Percentiles rank a stretch among this genome's conserved stretches.
Evolutionary conservation across 148 eudicot species (phyloP).

Genomic region (Rhododendron molle): DNA sequence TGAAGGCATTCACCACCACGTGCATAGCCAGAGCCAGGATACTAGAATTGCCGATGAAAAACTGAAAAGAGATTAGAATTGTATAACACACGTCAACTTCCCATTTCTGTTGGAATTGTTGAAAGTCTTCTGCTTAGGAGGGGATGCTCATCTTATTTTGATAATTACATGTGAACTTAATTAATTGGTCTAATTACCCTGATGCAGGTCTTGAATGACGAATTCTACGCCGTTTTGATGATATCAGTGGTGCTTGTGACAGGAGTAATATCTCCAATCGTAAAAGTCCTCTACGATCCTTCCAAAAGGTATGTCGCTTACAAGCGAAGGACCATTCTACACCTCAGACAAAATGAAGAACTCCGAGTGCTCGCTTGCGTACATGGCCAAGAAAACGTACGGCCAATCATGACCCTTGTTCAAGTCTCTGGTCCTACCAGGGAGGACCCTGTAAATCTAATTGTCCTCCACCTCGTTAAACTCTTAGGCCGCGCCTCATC

Average conservation of each 20-base stretch:
- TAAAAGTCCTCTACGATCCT: constrained; percentile 54
- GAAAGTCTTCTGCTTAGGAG: not conserved
- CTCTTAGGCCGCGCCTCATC: constrained; percentile 57
- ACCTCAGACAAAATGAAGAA: constrained; percentile 36
- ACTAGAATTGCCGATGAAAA: not conserved
- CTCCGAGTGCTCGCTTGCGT: constrained; percentile 51
- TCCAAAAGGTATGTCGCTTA: constrained; percentile 41
- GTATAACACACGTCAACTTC: not conserved
- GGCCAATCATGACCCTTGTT: constrained; percentile 34
- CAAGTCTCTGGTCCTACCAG: constrained; percentile 40
- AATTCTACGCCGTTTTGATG: constrained; percentile 44
- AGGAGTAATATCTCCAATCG: constrained; percentile 21
- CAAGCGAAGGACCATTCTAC: constrained; percentile 33
- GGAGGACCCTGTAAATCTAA: constrained; percentile 28
- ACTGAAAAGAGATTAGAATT: not conserved
- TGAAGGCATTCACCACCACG: not conserved
- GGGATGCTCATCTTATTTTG: not conserved
- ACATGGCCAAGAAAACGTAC: constrained; percentile 41
- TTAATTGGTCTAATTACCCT: not conserved
- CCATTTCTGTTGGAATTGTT: not conserved
- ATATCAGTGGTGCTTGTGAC: constrained; percentile 37
- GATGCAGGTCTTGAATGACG: constrained; percentile 41
- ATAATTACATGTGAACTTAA: not conserved
- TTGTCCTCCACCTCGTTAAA: constrained; percentile 47
- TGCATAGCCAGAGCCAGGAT: not conserved